Evolutionary conservation across 2,329 filamentous ascomycete genomes (phyloP).

Genomic region (Ophiostoma triangulosporum): DNA sequence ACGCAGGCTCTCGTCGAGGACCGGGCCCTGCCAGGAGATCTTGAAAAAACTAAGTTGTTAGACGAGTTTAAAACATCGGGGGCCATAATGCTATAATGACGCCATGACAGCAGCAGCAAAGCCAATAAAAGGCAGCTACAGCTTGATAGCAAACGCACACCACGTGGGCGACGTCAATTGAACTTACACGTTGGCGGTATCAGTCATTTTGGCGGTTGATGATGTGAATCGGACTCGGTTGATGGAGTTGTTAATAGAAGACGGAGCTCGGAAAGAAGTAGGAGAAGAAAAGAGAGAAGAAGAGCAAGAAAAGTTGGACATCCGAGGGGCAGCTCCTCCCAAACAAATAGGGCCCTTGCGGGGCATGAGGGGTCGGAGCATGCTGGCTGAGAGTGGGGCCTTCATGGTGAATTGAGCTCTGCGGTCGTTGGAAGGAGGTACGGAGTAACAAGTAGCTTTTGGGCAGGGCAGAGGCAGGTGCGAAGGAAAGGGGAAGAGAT

Average conservation of each 20-base stretch:
- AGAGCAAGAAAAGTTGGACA: slow-evolving; percentile 21
- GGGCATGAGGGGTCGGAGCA: slow-evolving; percentile 28
- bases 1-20: slow-evolving; percentile 45
- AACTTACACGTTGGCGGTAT: slow-evolving; percentile 33
- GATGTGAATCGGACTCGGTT: slow-evolving; percentile 22
- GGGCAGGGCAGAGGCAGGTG: background rate
- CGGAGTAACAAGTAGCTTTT: background rate
- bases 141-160: background rate
- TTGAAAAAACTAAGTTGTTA: slow-evolving; percentile 50
- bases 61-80: no score
- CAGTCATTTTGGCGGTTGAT: slow-evolving; percentile 49
- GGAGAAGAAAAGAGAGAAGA: slow-evolving; percentile 15
- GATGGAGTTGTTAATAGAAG: slow-evolving; percentile 21
- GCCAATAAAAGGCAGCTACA: background rate
- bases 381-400: slow-evolving; percentile 16
- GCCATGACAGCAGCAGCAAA: background rate
- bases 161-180: background rate
- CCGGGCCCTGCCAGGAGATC: slow-evolving; percentile 57
- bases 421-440: no score
- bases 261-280: slow-evolving; percentile 18
- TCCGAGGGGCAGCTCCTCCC: slow-evolving; percentile 20
- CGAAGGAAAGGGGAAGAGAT: background rate
- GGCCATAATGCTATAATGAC: background rate
- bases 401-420: slow-evolving; percentile 8
- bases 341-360: slow-evolving; percentile 21